Evolutionary conservation across 768 basidiomycete species (phyloP).

Genomic region (Leccinum longicurvipes): DNA sequence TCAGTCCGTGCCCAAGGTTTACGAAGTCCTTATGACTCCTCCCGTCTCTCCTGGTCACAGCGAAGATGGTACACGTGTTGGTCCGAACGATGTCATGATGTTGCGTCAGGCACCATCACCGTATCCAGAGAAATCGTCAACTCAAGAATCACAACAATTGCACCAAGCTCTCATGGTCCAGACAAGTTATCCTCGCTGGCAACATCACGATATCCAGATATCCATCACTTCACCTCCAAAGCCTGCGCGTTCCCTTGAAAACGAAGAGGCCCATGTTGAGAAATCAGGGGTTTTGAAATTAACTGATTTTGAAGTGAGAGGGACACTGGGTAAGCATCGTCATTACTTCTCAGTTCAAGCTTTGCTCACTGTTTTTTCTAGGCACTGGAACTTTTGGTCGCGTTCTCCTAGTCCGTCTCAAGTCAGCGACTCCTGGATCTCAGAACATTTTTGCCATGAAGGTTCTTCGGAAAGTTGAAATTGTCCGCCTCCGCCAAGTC

Average conservation of each 20-base stretch:
- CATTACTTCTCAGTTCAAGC: neutral
- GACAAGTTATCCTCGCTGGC: constrained; percentile 12
- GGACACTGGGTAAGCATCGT: constrained; percentile 59
- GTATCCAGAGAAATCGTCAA: constrained; percentile 9
- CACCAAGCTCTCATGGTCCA: constrained; percentile 4
- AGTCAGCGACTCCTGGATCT: constrained; percentile 42
- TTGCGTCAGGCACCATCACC: constrained; percentile 12
- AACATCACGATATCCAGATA: neutral
- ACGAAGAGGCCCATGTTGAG: constrained; percentile 64
- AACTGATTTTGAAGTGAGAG: constrained; percentile 79
- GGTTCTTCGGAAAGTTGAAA: constrained; percentile 80
- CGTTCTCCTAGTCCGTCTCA: constrained; percentile 84
- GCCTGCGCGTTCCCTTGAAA: constrained; percentile 60
- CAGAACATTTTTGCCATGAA: constrained; percentile 79
- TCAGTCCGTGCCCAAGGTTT: constrained; percentile 43
- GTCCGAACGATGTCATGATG: constrained; percentile 4
- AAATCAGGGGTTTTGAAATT: constrained; percentile 55
- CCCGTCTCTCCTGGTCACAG: constrained; percentile 61
- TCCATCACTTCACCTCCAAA: constrained; percentile 29
- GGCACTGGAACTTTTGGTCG: constrained; percentile 97
- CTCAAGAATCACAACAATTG: constrained; percentile 9
- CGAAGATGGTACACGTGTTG: constrained; percentile 33
- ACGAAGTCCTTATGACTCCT: constrained; percentile 66
- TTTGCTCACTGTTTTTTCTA: constrained; percentile 27
- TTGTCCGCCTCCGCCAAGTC: constrained; percentile 88